These are phyloP conservation scores for Diphasiastrum complanatum DNA, from an alignment of 83 land plant species.

Conservation along the genomic window DNA sequence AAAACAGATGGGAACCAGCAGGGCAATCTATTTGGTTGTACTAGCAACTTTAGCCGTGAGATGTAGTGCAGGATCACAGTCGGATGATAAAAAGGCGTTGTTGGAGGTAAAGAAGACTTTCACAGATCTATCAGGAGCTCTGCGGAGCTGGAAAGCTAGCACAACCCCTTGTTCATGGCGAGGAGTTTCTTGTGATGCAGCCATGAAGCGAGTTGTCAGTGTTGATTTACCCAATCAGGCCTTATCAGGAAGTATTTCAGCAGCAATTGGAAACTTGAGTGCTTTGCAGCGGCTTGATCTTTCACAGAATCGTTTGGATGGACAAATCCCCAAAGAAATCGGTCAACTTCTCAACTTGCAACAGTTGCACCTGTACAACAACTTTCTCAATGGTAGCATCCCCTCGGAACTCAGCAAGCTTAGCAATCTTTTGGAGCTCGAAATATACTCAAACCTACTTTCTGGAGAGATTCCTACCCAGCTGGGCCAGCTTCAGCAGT, in stretches of 20 bases:
- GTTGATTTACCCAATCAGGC: background rate
- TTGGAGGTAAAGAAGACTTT: too few species aligned
- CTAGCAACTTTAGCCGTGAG: too few species aligned
- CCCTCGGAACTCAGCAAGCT: background rate
- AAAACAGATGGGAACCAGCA: too few species aligned
- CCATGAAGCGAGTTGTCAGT: background rate
- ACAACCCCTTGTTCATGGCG: too few species aligned
- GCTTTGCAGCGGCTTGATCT: too few species aligned
- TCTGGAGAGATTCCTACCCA: background rate
- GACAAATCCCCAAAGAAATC: background rate
- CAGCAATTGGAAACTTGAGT: background rate
- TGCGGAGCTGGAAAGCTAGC: too few species aligned
- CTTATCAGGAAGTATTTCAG: background rate
- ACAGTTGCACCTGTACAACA: background rate
- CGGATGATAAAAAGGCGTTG: too few species aligned
- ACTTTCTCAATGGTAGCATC: constrained; percentile 9
- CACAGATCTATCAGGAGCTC: too few species aligned
- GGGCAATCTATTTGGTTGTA: too few species aligned
- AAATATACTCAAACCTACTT: constrained; percentile 2
- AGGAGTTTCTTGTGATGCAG: too few species aligned
- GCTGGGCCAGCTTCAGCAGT: background rate
- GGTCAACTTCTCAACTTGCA: background rate
- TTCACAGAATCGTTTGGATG: background rate
- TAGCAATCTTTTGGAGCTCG: background rate
- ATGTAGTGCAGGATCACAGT: too few species aligned